Conservation (phyloP, 208 protist genomes). For the Acanthamoeba lenticulata region DNA sequence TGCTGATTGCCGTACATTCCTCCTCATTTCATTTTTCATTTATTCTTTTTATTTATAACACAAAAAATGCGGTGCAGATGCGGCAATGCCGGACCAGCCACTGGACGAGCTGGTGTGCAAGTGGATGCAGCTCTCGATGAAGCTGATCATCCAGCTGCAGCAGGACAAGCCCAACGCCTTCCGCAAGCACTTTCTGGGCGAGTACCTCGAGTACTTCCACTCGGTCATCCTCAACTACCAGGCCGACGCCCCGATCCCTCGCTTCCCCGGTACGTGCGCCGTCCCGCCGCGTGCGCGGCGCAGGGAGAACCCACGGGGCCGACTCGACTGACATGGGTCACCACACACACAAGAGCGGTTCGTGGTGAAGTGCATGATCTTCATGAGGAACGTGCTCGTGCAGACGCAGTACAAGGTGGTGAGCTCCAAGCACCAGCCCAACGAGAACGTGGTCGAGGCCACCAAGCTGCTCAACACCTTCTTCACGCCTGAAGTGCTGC, state of each 20-base stretch:
- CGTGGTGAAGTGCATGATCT: constrained; percentile 21
- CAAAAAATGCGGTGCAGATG: background rate
- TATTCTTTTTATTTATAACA: background rate
- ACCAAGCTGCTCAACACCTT: constrained; percentile 7
- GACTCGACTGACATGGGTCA: background rate
- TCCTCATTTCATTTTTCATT: background rate
- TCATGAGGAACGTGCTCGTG: constrained; percentile 55
- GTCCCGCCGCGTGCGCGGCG: background rate
- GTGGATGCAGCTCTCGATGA: constrained; percentile 38
- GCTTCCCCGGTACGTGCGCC: background rate
- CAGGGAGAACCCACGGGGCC: background rate
- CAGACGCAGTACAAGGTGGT: constrained; percentile 52
- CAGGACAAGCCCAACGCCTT: constrained; percentile 63
- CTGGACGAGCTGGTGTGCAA: constrained; percentile 54
- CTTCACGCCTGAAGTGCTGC: constrained; percentile 43
- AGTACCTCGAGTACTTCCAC: constrained; percentile 56
- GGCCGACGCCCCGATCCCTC: background rate
- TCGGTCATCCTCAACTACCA: constrained; percentile 19
- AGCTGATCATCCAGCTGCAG: constrained; percentile 62
- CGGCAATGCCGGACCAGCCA: constrained; percentile 52
- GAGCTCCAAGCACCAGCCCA: background rate
- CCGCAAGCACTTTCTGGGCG: constrained; percentile 45
- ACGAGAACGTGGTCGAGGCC: constrained; percentile 54
- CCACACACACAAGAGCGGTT: background rate
- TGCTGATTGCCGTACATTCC: constrained; percentile 43